These are phyloP conservation scores for Mollisia scopiformis DNA, from an alignment of 2,329 filamentous ascomycete genomes.

Conservation along the genomic window DNA sequence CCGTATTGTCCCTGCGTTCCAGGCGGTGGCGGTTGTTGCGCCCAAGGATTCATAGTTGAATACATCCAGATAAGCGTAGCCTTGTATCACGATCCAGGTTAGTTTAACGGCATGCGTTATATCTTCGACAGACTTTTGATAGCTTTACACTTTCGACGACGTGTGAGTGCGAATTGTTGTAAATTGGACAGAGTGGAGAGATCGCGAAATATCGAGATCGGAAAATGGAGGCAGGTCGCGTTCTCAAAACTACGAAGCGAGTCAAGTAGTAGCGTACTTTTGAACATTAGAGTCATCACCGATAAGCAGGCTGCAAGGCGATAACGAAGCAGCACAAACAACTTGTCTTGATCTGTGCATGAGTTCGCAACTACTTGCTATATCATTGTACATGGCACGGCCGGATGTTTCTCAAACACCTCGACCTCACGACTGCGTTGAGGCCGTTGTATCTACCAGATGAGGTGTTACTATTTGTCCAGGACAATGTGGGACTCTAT, in stretches of 20 bases:
- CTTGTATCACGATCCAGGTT: conserved; percentile 19
- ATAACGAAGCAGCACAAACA: conserved; percentile 8
- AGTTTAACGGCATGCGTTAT: conserved; percentile 31
- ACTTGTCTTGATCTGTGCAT: neutral
- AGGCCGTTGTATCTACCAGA: conserved; percentile 90
- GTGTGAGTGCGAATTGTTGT: neutral
- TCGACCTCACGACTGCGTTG: conserved; percentile 95
- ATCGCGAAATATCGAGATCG: neutral
- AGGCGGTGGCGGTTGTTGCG: conserved; percentile 39
- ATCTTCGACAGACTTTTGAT: neutral
- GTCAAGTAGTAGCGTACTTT: neutral
- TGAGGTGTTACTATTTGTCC: conserved; percentile 93
- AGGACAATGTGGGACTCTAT: conserved; percentile 96
- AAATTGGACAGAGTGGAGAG: neutral
- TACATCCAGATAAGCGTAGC: conserved; percentile 27
- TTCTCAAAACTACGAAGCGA: neutral
- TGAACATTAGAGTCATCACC: neutral
- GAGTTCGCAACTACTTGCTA: conserved; percentile 2
- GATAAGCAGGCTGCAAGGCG: conserved; percentile 13
- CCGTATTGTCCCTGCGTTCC: conserved; percentile 41
- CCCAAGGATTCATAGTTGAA: conserved; percentile 36
- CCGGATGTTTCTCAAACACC: conserved; percentile 96
- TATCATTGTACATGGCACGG: conserved; percentile 44
- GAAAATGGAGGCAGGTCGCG: neutral
- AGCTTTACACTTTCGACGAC: neutral